A percentile compares a stretch with the other conserved stretches of the same genome.
These are phyloP conservation scores for Penicillium sp. DNA, from an alignment of 2,329 filamentous ascomycete species.

Conservation along the genomic window DNA sequence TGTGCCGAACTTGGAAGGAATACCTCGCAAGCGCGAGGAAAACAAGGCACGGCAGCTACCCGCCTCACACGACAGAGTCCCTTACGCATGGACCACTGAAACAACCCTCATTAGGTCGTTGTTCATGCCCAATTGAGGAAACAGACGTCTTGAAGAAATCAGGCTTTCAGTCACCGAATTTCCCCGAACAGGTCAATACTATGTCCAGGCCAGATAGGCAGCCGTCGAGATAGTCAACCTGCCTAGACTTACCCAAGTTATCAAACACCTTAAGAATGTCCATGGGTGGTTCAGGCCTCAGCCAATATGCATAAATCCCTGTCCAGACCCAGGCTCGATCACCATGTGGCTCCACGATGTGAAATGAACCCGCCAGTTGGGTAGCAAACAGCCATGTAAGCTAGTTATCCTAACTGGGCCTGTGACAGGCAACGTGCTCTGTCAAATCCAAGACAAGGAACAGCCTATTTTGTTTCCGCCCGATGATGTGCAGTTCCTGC, in stretches of 20 bases:
- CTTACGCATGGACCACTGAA: slow-evolving; percentile 3
- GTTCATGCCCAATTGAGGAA: slow-evolving; percentile 47
- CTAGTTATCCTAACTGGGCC: slow-evolving; percentile 31
- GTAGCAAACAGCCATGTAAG: not conserved
- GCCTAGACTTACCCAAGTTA: slow-evolving; percentile 60
- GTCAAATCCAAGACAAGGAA: slow-evolving; percentile 64
- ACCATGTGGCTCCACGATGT: slow-evolving; percentile 90
- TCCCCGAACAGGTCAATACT: not conserved
- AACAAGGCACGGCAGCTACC: slow-evolving; percentile 53
- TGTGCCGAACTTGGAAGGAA: slow-evolving; percentile 67
- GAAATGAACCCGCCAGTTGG: slow-evolving; percentile 4
- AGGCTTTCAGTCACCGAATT: not conserved
- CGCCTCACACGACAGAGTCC: slow-evolving; percentile 14
- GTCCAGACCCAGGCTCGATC: slow-evolving; percentile 72
- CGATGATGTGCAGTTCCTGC: slow-evolving; percentile 65
- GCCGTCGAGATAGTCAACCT: not conserved
- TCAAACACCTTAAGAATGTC: slow-evolving; percentile 56
- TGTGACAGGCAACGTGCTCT: slow-evolving; percentile 82
- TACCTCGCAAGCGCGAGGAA: slow-evolving; percentile 61
- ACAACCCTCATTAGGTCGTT: slow-evolving; percentile 54
- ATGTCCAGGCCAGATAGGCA: not conserved
- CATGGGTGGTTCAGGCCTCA: slow-evolving; percentile 9
- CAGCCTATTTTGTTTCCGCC: slow-evolving; percentile 76
- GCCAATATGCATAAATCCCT: slow-evolving; percentile 72
- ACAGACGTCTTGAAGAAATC: not conserved